Percentiles rank a stretch among this genome's conserved stretches.
Conservation (phyloP, 495 filamentous ascomycete genomes). For the Entonaema liquescens region DNA sequence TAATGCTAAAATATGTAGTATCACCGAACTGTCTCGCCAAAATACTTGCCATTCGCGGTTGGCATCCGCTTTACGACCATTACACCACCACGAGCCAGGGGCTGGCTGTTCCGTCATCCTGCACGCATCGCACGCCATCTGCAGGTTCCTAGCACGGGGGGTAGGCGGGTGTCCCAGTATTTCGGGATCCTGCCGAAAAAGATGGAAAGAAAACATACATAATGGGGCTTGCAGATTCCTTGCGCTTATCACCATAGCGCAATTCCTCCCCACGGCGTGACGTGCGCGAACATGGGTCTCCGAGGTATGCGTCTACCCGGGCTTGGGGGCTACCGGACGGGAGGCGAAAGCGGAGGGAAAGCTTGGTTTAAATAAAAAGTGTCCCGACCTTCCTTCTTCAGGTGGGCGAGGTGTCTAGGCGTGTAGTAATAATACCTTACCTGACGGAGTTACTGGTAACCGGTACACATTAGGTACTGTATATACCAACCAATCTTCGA, state of each 20-base stretch:
- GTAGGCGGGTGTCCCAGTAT: neutral
- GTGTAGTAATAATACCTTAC: neutral
- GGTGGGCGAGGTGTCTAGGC: neutral
- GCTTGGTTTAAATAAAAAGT: neutral
- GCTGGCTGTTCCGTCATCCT: conserved; percentile 25
- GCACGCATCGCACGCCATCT: conserved; percentile 28
- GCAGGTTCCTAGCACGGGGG: neutral
- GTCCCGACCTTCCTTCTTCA: neutral
- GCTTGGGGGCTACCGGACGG: neutral
- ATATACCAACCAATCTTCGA: no score
- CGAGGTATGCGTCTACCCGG: conserved; percentile 18
- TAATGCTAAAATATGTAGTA: neutral
- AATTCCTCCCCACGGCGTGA: conserved; percentile 34
- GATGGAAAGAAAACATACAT: neutral
- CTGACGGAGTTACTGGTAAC: neutral
- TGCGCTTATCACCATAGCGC: conserved; percentile 25
- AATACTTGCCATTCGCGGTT: neutral
- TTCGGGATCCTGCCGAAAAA: neutral
- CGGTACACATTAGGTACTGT: no score
- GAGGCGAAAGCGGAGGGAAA: conserved; percentile 19
- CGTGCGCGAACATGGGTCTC: conserved; percentile 15
- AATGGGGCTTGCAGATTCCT: neutral
- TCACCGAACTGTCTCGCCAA: neutral
- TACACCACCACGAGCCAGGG: neutral
- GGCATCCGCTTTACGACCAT: neutral